Conservation (phyloP, 257 asterid species). For the Plantago elongata region DNA sequence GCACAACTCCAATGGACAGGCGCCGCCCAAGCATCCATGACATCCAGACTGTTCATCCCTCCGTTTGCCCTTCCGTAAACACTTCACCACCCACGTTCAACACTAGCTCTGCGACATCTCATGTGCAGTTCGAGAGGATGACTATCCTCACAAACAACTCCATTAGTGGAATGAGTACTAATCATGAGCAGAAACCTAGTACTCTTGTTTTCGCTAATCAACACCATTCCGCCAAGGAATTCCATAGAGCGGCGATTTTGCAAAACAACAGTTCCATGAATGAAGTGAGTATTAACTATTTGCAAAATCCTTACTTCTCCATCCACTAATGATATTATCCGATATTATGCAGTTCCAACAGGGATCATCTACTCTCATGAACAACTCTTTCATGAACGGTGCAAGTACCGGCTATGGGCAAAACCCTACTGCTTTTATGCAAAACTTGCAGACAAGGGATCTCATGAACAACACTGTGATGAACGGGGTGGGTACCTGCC, state of each 20-base stretch:
- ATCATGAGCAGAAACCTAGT: neutral
- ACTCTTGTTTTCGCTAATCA: too few relatives aligned
- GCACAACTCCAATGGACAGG: conserved; percentile 26
- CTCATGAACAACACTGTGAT: too few relatives aligned
- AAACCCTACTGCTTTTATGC: too few relatives aligned
- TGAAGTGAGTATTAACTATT: neutral
- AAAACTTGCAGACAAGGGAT: too few relatives aligned
- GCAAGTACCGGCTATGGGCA: too few relatives aligned
- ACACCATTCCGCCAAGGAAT: neutral
- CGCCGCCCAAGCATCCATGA: conserved; percentile 58
- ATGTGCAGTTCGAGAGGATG: neutral
- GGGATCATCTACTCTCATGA: too few relatives aligned
- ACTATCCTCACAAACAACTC: neutral
- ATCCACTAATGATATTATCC: neutral
- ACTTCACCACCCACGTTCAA: neutral
- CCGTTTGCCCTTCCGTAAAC: neutral
- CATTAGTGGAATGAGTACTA: neutral
- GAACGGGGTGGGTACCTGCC: too few relatives aligned
- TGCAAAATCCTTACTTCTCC: neutral
- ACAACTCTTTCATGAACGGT: too few relatives aligned
- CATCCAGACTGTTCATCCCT: conserved; percentile 20
- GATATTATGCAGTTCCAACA: too few relatives aligned
- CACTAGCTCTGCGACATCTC: neutral
- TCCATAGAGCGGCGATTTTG: neutral
- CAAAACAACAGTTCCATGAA: neutral